Percentiles rank a stretch among this genome's conserved stretches.
Conservation (phyloP, 1,284 basidiomycete genomes). For the Papiliotrema fonsecae region DNA sequence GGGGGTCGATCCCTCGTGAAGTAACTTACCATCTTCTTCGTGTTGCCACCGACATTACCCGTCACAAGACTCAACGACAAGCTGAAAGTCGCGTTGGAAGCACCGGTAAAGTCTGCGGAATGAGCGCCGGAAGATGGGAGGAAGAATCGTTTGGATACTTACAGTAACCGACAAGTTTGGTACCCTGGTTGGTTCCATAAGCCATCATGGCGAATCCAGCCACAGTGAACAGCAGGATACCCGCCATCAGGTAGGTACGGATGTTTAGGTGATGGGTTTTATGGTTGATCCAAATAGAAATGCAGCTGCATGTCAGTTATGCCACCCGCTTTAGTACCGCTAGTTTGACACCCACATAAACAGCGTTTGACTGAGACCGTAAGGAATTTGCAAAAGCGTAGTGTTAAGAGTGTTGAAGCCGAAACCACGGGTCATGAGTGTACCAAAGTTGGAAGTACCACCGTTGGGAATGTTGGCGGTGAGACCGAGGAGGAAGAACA, state of each 20-base stretch:
- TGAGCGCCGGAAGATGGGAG: not conserved
- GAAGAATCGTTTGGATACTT: not conserved
- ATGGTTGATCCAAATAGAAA: constrained; percentile 27
- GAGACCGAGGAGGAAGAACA: constrained; percentile 40
- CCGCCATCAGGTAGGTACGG: constrained; percentile 27
- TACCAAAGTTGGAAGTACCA: constrained; percentile 27
- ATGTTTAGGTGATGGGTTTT: constrained; percentile 24
- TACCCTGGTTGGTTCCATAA: constrained; percentile 23
- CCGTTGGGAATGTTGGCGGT: constrained; percentile 41
- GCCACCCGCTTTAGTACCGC: not conserved
- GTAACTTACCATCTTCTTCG: constrained; percentile 50
- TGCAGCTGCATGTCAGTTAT: constrained; percentile 9
- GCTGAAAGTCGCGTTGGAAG: constrained; percentile 49
- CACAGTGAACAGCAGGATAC: constrained; percentile 27
- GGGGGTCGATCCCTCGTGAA: too few relatives aligned
- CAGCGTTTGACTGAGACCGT: constrained; percentile 33
- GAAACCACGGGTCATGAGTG: constrained; percentile 31
- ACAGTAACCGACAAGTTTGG: constrained; percentile 28
- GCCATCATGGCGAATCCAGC: constrained; percentile 34
- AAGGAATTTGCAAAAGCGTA: constrained; percentile 38
- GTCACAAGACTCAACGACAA: constrained; percentile 48
- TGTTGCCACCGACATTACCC: constrained; percentile 50
- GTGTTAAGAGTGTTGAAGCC: constrained; percentile 34
- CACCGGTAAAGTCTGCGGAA: constrained; percentile 41
- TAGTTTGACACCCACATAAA: constrained; percentile 16